These are phyloP conservation scores for Lachnellula suecica DNA, from an alignment of 2,329 filamentous ascomycete genomes.

Conservation along the genomic window DNA sequence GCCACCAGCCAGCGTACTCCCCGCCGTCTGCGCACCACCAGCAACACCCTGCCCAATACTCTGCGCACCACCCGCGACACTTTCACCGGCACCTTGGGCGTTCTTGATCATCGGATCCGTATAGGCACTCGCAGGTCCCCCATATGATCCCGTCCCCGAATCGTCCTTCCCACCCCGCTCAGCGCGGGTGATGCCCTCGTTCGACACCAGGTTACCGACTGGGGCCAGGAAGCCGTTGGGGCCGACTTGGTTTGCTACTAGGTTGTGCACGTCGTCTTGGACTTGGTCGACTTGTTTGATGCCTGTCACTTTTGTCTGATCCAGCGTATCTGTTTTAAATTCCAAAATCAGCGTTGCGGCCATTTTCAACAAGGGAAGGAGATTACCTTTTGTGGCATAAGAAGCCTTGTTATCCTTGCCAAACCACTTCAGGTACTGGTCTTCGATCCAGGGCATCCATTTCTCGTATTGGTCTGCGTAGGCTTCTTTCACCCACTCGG, in stretches of 20 bases:
- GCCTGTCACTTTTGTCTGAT: conserved; percentile 69
- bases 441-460: conserved; percentile 78
- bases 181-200: conserved; percentile 64
- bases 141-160: conserved; percentile 51
- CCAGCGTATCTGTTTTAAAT: conserved; percentile 54
- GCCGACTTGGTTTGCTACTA: conserved; percentile 63
- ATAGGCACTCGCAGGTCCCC: conserved; percentile 5
- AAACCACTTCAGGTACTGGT: conserved; percentile 70
- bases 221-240: conserved; percentile 67
- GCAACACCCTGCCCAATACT: conserved; percentile 11
- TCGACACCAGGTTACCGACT: conserved; percentile 59
- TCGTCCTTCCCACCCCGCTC: conserved; percentile 66
- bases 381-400: conserved; percentile 65
- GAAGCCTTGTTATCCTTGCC: conserved; percentile 72
- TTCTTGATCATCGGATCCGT: conserved; percentile 1
- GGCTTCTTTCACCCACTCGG: conserved; percentile 59
- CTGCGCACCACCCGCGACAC: neutral
- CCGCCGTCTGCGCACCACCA: conserved; percentile 9
- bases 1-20: conserved; percentile 10
- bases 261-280: conserved; percentile 65
- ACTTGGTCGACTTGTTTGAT: conserved; percentile 65
- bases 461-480: conserved; percentile 73
- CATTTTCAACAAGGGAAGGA: neutral
- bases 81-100: neutral
- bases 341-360: neutral